Evolutionary conservation across 169 alveolate genomes (phyloP), one percentile per base, ranked within the genome.

Genomic region (Eimeria maxima): DNA sequence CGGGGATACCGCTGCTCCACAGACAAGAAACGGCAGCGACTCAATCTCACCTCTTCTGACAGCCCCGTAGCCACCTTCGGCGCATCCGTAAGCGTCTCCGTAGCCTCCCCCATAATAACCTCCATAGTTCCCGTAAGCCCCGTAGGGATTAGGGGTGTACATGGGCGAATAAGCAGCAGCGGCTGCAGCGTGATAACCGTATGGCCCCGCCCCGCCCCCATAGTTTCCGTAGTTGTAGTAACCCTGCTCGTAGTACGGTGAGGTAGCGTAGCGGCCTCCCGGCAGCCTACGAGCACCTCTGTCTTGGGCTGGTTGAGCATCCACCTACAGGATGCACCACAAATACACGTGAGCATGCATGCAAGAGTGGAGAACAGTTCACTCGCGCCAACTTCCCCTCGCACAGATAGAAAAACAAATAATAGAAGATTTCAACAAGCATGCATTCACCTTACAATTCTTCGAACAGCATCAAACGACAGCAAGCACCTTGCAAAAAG

Each of bases 231-330:
- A 87, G 83, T 74, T 74, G 83, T 87, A 87, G 50, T 87, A 87
- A 7, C 94, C 65, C 67, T 87, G 94, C 8, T 87, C 94, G 63
- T 87, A 87, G 65, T 87, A 87, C 2, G 94, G 94, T 20, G 94
- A 87, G 53, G 94, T 83, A 13, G 76, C 33, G 76, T 55, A 65
- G 83, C 81, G 81, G 83, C 94, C 83, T 44, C 69, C 84, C 53
- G 94, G 94, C 78, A 65, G 63, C 60, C 94, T 38, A 47, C 94
- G 94, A 33, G 94, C 94, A 18, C 94, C 94, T 38, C 94, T 55
- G 65, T 87, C 94, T 27, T 87, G 94, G 20, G 94, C 94, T 11
- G 94, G 94, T 55, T 87, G 94, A 10, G 94, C 94, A 29, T 87
- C 94, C 60, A 87, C 94, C 94, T 87, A 22, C 94, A 87, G 60